A percentile compares a stretch with the other conserved stretches of the same genome.
Conservation (phyloP, 1,284 basidiomycete genomes). For the Leccinum variabile region DNA sequence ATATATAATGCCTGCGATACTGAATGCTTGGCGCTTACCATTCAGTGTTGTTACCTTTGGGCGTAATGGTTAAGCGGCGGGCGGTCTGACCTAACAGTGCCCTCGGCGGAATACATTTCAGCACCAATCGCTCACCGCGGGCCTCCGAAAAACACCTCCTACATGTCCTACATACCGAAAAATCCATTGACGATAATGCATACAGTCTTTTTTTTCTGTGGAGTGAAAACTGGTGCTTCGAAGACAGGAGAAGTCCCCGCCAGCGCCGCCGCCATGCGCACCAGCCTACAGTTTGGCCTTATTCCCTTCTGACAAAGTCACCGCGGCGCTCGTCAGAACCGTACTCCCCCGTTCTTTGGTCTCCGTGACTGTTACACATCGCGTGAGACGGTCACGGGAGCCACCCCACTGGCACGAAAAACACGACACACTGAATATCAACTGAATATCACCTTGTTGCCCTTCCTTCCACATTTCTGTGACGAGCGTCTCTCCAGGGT, state of each 20-base stretch:
- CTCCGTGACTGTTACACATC: conserved; percentile 54
- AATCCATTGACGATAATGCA: neutral
- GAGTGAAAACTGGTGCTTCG: neutral
- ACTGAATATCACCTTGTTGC: conserved; percentile 76
- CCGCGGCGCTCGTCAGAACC: conserved; percentile 76
- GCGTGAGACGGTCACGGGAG: conserved; percentile 1
- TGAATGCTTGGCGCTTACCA: neutral
- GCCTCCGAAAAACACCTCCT: neutral
- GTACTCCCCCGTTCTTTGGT: conserved; percentile 74
- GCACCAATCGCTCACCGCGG: neutral
- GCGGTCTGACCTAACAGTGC: neutral
- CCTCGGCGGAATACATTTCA: neutral
- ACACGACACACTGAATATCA: conserved; percentile 57
- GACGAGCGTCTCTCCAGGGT: conserved; percentile 92
- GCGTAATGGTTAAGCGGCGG: neutral
- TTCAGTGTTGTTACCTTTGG: neutral
- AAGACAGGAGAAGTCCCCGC: neutral
- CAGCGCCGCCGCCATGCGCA: neutral
- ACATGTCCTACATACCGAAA: neutral
- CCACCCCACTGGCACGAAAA: neutral
- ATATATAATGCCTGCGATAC: neutral
- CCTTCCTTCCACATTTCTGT: conserved; percentile 98
- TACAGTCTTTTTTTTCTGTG: neutral
- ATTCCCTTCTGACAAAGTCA: conserved; percentile 46
- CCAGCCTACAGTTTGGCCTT: conserved; percentile 62